Percentiles rank a stretch among this genome's conserved stretches.
phyloP scores from a whole-genome alignment of 768 basidiomycete species.

The Trametes cinnabarina region DNA sequence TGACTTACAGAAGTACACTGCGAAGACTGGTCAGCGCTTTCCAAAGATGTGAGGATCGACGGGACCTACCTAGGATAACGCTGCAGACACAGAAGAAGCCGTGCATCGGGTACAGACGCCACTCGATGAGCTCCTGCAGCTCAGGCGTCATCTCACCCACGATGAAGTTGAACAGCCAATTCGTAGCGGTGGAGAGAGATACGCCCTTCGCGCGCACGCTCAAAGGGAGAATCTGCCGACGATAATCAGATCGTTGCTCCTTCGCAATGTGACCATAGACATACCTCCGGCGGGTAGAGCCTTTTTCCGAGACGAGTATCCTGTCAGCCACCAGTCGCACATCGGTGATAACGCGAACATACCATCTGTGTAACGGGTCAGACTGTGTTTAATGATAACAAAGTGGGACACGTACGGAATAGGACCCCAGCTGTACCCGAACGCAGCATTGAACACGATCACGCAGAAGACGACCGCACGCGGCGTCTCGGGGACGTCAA shows the following conservation, averaged over 20 bases:
- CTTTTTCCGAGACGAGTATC: not conserved
- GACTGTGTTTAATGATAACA: not conserved
- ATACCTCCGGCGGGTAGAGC: constrained; percentile 79
- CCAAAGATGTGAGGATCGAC: not conserved
- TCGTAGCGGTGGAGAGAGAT: constrained; percentile 88
- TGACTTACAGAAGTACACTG: constrained; percentile 74
- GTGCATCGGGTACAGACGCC: constrained; percentile 95
- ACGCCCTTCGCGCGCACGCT: constrained; percentile 93
- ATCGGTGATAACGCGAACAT: not conserved
- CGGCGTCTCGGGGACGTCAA: constrained; percentile 83
- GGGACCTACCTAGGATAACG: constrained; percentile 65
- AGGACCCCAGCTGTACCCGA: constrained; percentile 91
- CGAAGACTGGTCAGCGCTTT: constrained; percentile 6
- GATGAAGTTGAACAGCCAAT: constrained; percentile 82
- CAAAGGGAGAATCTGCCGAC: constrained; percentile 93
- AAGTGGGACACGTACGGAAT: constrained; percentile 60
- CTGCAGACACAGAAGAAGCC: constrained; percentile 88
- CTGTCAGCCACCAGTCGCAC: not conserved
- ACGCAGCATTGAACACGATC: constrained; percentile 90
- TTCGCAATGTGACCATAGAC: constrained; percentile 7
- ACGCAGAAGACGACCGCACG: constrained; percentile 86
- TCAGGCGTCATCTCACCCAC: constrained; percentile 87
- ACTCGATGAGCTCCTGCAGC: constrained; percentile 82
- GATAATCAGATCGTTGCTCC: constrained; percentile 5
- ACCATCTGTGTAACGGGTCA: constrained; percentile 1